A percentile compares a stretch with the other conserved stretches of the same genome.
These are phyloP conservation scores for Blumeria graminis DNA, from an alignment of 2,329 filamentous ascomycete species.

Conservation along the genomic window DNA sequence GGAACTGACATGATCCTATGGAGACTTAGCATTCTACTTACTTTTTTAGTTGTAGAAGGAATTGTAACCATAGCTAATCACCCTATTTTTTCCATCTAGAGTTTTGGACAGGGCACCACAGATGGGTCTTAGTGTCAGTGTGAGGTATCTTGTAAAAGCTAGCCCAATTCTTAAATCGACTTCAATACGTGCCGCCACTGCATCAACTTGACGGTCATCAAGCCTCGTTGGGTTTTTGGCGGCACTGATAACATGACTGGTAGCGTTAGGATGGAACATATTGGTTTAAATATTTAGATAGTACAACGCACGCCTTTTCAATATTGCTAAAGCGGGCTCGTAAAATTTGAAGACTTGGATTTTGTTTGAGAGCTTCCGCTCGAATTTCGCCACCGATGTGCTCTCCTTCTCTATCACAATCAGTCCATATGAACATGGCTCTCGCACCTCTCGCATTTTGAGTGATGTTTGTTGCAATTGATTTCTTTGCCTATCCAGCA, in stretches of 20 bases:
- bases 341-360: constrained; percentile 51
- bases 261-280: too few relatives aligned
- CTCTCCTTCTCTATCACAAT: constrained; percentile 93
- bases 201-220: constrained; percentile 68
- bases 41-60: neutral
- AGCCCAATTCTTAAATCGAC: constrained; percentile 80
- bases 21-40: constrained; percentile 2
- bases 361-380: constrained; percentile 51
- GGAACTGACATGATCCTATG: constrained; percentile 76
- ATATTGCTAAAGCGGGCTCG: constrained; percentile 90
- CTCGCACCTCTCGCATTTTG: constrained; percentile 47
- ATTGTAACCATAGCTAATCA: constrained; percentile 56
- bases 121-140: constrained; percentile 48
- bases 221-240: constrained; percentile 53
- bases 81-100: constrained; percentile 9
- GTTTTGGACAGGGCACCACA: constrained; percentile 40
- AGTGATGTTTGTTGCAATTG: constrained; percentile 67
- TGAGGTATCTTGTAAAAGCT: constrained; percentile 76
- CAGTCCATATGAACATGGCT: constrained; percentile 87
- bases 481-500: constrained; percentile 43
- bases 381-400: constrained; percentile 87
- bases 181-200: constrained; percentile 73
- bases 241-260: constrained; percentile 63
- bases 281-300: too few relatives aligned
- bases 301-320: constrained; percentile 47